phyloP scores from a whole-genome alignment of 177 flowering plant species.

The Vitis hybrid region DNA sequence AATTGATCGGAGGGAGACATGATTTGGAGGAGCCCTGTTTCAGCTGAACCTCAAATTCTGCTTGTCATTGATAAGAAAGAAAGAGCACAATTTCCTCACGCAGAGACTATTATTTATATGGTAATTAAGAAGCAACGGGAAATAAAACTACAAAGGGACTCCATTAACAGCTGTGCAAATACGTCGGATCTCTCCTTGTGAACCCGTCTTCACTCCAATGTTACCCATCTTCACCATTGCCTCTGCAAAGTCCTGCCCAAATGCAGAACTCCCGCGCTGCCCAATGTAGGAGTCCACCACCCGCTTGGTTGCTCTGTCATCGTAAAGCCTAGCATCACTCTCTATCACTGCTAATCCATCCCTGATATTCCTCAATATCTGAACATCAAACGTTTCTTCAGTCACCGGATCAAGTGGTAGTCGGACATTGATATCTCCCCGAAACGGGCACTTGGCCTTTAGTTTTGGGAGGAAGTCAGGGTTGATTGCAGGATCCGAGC shows the following conservation, averaged over 20 bases:
- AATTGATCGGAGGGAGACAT: too few relatives aligned
- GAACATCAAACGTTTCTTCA: slow-evolving; percentile 44
- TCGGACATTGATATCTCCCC: slow-evolving; percentile 58
- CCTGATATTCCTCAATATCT: slow-evolving; percentile 58
- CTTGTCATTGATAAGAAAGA: too few relatives aligned
- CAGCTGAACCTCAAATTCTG: too few relatives aligned
- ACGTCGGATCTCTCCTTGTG: slow-evolving; percentile 56
- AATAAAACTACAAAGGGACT: background rate
- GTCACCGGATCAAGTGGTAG: slow-evolving; percentile 56
- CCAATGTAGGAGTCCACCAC: slow-evolving; percentile 66
- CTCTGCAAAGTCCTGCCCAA: slow-evolving; percentile 58
- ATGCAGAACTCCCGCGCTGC: slow-evolving; percentile 7
- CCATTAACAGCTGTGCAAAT: slow-evolving; percentile 55
- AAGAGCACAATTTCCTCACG: too few relatives aligned
- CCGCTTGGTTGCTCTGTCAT: slow-evolving; percentile 41
- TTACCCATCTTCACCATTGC: slow-evolving; percentile 72
- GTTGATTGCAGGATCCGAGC: slow-evolving; percentile 68
- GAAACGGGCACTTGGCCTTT: slow-evolving; percentile 45
- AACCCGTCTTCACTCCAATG: slow-evolving; percentile 61
- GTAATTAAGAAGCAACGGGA: too few relatives aligned
- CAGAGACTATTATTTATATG: too few relatives aligned
- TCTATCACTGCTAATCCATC: slow-evolving; percentile 70
- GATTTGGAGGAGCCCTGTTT: too few relatives aligned
- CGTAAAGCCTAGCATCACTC: slow-evolving; percentile 68
- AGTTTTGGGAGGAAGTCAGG: slow-evolving; percentile 54